Base-by-base conservation (phyloP, 352 stramenopile genomes). In the Phytophthora meadii region DNA sequence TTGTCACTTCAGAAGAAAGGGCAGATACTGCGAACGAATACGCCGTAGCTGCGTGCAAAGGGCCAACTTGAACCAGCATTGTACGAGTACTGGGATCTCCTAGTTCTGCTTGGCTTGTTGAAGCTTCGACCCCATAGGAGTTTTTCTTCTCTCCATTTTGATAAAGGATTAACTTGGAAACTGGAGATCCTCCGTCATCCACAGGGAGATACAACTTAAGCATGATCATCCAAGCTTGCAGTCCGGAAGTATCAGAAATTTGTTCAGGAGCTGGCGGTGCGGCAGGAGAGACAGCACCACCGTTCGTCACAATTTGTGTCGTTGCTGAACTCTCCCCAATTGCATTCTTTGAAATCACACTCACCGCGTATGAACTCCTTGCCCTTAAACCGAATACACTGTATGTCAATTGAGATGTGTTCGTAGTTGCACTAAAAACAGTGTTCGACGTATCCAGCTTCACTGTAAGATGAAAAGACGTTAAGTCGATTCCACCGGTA, bases 21-120 rank as follows among this genome's bases (percentile, higher is more conserved):
- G 75, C 80, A 0, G 74, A 68, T 0, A 64, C 48, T 3, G 52
- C 55, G 30, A 86, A 88, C 17, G 46, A 36, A 28, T 88, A 89
- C 3, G 51, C 34, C 0, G 61, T 72, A 6, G 28, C 55, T 9
- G 79, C 74, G 12, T 62, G 58, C 3, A 90, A 60, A 17, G 65
- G 54, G 0, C 50, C 49, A 1, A 89, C 24, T 3, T 65, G 51
- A 1, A 67, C 46, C 34, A 83, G 45, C 5, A 60, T 62, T 5
- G 34, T 70, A 14, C 65, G 66, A 2, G 14, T 53, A 8, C 32
- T 61, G 34, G 30, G 22, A 1, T 65, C 34, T 14, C 59, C 65
- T 12, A 58, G 5, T 19, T 25, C n/a, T 24, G 58, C 44, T 63
- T 69, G 65, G 54, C 25, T 41, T 1, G 2, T 50, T 57, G 12